Conservation (phyloP, 208 protist genomes). For the Entamoeba invadens region DNA sequence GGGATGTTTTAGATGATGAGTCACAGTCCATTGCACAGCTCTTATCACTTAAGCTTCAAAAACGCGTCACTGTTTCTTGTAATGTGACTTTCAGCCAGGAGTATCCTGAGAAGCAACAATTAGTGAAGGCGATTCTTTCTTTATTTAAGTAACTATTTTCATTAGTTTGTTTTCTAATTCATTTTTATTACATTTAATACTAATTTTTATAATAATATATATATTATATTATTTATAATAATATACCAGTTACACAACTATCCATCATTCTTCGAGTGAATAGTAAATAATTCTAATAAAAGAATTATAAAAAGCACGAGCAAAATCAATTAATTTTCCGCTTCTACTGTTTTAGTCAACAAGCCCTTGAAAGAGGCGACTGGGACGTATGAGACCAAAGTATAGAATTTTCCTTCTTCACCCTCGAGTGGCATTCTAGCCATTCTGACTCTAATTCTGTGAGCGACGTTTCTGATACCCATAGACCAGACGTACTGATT, state of each 20-base stretch:
- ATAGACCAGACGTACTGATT: slow-evolving; percentile 1
- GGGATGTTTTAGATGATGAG: background rate
- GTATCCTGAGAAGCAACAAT: too few relatives aligned
- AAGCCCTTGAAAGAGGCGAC: slow-evolving; percentile 1
- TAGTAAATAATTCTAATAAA: too few relatives aligned
- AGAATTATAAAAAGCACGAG: too few relatives aligned
- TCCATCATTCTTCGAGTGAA: too few relatives aligned
- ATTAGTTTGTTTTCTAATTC: too few relatives aligned
- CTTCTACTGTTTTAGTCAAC: background rate
- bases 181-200: too few relatives aligned
- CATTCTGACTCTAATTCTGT: slow-evolving; percentile 15
- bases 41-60: background rate
- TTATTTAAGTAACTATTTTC: too few relatives aligned
- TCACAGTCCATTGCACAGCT: background rate
- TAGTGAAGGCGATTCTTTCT: too few relatives aligned
- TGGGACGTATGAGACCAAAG: slow-evolving; percentile 3
- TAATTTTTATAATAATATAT: too few relatives aligned
- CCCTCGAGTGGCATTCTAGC: background rate
- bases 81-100: background rate
- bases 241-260: too few relatives aligned
- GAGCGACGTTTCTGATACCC: slow-evolving; percentile 1
- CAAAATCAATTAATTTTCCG: background rate
- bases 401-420: slow-evolving; percentile 12
- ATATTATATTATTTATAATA: too few relatives aligned
- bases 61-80: background rate